phyloP scores from a whole-genome alignment of 345 rosid species.

The Aquilaria malaccensis region DNA sequence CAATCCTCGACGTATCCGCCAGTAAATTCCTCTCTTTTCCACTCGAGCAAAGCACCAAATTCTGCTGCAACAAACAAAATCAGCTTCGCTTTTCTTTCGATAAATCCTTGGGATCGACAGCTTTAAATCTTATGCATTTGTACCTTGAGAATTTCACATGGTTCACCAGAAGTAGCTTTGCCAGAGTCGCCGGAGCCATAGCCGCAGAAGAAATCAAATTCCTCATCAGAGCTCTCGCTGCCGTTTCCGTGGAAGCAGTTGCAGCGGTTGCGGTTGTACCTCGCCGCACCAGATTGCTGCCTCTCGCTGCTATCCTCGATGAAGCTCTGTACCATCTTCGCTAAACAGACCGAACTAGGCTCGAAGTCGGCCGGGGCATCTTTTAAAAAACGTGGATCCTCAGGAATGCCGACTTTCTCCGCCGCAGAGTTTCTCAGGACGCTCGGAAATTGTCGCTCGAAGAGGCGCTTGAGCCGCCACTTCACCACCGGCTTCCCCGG shows the following conservation, averaged over 20 bases:
- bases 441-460: constrained; percentile 65
- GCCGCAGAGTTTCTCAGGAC: constrained; percentile 32
- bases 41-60: constrained; percentile 48
- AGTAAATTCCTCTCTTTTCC: constrained; percentile 48
- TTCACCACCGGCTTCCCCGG: constrained; percentile 52
- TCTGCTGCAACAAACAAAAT: constrained; percentile 24
- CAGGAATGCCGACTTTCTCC: constrained; percentile 28
- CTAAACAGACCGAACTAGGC: constrained; percentile 72
- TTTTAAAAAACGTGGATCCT: constrained; percentile 22
- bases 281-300: constrained; percentile 24
- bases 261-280: constrained; percentile 46
- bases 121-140: too few relatives aligned
- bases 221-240: constrained; percentile 73
- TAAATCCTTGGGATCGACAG: too few relatives aligned
- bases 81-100: neutral
- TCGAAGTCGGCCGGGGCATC: constrained; percentile 48
- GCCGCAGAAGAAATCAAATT: constrained; percentile 33
- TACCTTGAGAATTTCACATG: constrained; percentile 66
- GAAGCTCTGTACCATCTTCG: constrained; percentile 72
- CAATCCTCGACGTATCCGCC: constrained; percentile 57
- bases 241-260: constrained; percentile 53
- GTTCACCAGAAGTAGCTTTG: constrained; percentile 32
- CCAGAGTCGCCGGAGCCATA: constrained; percentile 13
- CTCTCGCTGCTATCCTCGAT: constrained; percentile 63
- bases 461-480: constrained; percentile 76